Conservation (phyloP, 352 stramenopile genomes). For the Phytophthora tubulina region DNA sequence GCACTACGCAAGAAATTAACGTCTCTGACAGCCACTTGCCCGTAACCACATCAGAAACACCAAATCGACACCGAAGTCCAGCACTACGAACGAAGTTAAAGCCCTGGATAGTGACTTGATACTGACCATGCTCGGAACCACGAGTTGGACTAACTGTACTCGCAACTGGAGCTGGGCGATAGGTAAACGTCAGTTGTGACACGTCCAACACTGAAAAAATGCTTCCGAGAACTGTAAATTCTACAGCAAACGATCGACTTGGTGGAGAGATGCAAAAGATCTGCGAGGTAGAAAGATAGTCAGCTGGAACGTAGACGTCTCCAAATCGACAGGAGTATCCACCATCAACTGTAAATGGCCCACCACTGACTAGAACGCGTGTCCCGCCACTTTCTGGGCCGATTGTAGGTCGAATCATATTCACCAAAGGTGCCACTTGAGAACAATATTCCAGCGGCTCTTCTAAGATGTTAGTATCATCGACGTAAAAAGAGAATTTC, state of each 20-base stretch:
- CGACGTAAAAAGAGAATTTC: conserved; percentile 27
- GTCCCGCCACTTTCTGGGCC: conserved; percentile 53
- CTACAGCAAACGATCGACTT: conserved; percentile 25
- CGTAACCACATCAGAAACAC: conserved; percentile 38
- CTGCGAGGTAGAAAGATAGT: conserved; percentile 40
- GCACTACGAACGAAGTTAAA: conserved; percentile 46
- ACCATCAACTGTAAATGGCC: conserved; percentile 30
- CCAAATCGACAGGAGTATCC: conserved; percentile 47
- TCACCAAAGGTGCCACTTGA: conserved; percentile 19
- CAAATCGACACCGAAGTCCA: conserved; percentile 56
- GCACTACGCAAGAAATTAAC: conserved; percentile 42
- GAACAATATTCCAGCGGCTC: conserved; percentile 24
- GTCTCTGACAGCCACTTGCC: conserved; percentile 49
- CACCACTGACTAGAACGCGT: conserved; percentile 45
- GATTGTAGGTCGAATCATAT: conserved; percentile 41
- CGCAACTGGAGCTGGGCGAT: conserved; percentile 28
- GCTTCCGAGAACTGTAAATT: conserved; percentile 35
- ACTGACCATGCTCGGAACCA: conserved; percentile 45
- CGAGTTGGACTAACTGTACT: conserved; percentile 27
- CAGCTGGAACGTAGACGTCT: conserved; percentile 15
- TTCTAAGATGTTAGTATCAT: conserved; percentile 15
- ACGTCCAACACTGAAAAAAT: conserved; percentile 8
- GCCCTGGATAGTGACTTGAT: conserved; percentile 42
- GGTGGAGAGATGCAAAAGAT: conserved; percentile 48
- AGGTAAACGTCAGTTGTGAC: conserved; percentile 33